Evolutionary conservation across 208 protist species (phyloP), one percentile per base, ranked within the genome.

Genomic region (Wallacemonas rigidus): DNA sequence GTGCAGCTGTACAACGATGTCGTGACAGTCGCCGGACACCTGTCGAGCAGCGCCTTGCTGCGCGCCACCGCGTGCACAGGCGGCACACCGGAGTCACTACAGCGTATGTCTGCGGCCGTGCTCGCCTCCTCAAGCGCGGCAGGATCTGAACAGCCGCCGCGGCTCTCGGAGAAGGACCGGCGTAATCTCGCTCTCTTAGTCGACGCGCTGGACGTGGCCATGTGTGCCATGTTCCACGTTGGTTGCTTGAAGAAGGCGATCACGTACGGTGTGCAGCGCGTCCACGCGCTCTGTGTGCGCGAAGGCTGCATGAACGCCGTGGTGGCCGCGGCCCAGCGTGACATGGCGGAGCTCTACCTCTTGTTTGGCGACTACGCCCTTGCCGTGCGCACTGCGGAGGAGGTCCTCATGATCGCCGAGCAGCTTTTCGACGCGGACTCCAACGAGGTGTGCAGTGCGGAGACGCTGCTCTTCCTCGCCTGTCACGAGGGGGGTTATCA

Each of bases 211-310:
- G 74, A 82, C 53, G 73, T 85, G 41, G 54, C 72, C 40, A 72
- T 84, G 77, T 75, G 72, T 44, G 74, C 77, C 36, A 83, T 75
- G 65, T 60, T 87, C 51, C 63, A 71, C 26, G 67, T 86, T 50
- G 85, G 85, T 36, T 64, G 71, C 67, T 80, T 76, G 71, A 58
- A 71, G 40, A 72, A 81, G 38, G 79, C 77, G 3, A 72, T 79
- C 39, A 57, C 81, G 63, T 88, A 84, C 78, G 86, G 77, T 43
- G 73, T 85, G 48, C 82, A 91, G 72, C 86, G 82, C 15, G 82
- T 88, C n/a, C 82, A 91, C 60, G 76, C 71, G 5, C 64, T 86
- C 44, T 88, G 80, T 67, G 47, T 88, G 48, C 53, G 80, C 51
- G 72, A 86, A 41, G 75, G 81, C 14, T 79, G 81, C 68, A 85